Percentiles rank a stretch among this genome's conserved stretches.
Conservation (phyloP, 257 asterid genomes). For the Osmanthus fragrans region DNA sequence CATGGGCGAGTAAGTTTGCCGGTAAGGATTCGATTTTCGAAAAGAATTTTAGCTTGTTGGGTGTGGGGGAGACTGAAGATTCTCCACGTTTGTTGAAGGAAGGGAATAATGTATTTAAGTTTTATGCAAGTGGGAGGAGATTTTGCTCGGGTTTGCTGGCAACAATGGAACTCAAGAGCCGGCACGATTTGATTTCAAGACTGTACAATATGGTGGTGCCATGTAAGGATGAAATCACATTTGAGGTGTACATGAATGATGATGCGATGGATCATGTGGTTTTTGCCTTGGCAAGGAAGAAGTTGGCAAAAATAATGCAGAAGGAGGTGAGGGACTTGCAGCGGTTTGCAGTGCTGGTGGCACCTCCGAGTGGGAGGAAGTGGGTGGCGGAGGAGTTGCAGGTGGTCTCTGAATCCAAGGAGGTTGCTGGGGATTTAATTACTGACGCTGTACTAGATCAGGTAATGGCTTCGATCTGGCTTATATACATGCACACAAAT, state of each 20-base stretch:
- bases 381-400: conserved; percentile 87
- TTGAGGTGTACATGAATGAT: conserved; percentile 90
- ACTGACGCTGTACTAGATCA: conserved; percentile 84
- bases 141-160: conserved; percentile 88
- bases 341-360: conserved; percentile 64
- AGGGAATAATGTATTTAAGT: conserved; percentile 72
- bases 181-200: conserved; percentile 90
- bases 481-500: neutral
- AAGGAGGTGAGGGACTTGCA: conserved; percentile 79
- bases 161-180: conserved; percentile 87
- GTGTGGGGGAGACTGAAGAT: conserved; percentile 84
- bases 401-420: conserved; percentile 81
- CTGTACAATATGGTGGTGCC: conserved; percentile 85
- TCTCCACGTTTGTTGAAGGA: conserved; percentile 81
- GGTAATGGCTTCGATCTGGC: conserved; percentile 40
- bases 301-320: conserved; percentile 73
- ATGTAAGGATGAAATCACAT: conserved; percentile 85
- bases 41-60: conserved; percentile 80
- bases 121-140: conserved; percentile 92
- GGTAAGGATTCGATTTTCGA: conserved; percentile 71
- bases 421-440: conserved; percentile 86
- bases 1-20: conserved; percentile 82
- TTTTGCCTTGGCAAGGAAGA: conserved; percentile 81
- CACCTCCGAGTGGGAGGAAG: conserved; percentile 72
- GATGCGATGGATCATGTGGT: conserved; percentile 90